Evolutionary conservation across 1,139 yeast genomes (phyloP).

Genomic region (Debaryomyces coudertii): DNA sequence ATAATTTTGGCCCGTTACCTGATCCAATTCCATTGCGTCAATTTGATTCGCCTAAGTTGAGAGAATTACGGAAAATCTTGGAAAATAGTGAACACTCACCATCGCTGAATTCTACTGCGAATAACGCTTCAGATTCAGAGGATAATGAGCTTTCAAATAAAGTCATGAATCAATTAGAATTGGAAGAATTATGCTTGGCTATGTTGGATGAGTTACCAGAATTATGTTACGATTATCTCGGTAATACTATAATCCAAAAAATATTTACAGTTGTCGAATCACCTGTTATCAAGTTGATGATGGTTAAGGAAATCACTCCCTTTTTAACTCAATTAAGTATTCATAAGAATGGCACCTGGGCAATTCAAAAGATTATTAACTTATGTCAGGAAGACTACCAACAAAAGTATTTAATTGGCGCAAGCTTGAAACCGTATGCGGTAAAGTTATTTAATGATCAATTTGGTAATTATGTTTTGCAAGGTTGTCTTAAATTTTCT

Average conservation of each 20-base stretch:
- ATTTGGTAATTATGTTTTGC: slow-evolving; percentile 94
- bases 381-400: slow-evolving; percentile 61
- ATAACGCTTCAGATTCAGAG: slow-evolving; percentile 13
- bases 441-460: slow-evolving; percentile 90
- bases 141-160: slow-evolving; percentile 16
- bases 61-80: slow-evolving; percentile 59
- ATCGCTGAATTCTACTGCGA: slow-evolving; percentile 9
- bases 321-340: slow-evolving; percentile 89
- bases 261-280: slow-evolving; percentile 71
- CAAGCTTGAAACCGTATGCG: slow-evolving; percentile 77
- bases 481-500: slow-evolving; percentile 89
- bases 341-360: slow-evolving; percentile 99
- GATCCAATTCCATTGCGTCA: slow-evolving; percentile 65
- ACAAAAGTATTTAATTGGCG: slow-evolving; percentile 70
- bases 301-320: slow-evolving; percentile 80
- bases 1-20: slow-evolving; percentile 70
- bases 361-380: slow-evolving; percentile 92
- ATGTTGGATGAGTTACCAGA: slow-evolving; percentile 92
- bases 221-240: slow-evolving; percentile 88
- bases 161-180: slow-evolving; percentile 49
- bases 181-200: slow-evolving; percentile 81
- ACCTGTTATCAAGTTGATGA: slow-evolving; percentile 72
- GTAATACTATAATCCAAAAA: slow-evolving; percentile 94
- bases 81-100: slow-evolving; percentile 43
- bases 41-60: slow-evolving; percentile 84